Conservation (phyloP, 2,329 filamentous ascomycete species). For the Alternaria gaisen region DNA sequence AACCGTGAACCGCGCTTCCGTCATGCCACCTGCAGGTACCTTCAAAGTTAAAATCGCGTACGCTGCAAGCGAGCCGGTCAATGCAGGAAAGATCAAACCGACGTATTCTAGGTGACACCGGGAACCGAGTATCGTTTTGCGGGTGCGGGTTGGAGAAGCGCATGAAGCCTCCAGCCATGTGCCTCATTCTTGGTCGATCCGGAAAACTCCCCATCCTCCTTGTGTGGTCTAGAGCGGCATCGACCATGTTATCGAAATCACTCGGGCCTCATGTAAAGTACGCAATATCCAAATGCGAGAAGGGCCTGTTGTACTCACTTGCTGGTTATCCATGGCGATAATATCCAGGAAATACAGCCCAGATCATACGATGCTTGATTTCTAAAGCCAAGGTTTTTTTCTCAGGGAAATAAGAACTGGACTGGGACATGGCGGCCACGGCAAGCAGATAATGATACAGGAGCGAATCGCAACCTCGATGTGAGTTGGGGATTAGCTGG, state of each 20-base stretch:
- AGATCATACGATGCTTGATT: not conserved
- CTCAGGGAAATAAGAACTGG: not conserved
- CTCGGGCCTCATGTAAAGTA: not conserved
- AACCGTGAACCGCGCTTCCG: not conserved
- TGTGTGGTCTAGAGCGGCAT: not conserved
- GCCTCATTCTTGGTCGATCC: not conserved
- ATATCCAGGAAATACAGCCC: not conserved
- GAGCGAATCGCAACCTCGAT: slow-evolving; percentile 4
- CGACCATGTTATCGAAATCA: slow-evolving; percentile 1
- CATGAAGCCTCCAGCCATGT: not conserved
- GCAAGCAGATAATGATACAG: not conserved
- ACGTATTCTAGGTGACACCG: not conserved
- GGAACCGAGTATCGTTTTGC: slow-evolving; percentile 3
- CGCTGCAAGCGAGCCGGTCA: not conserved
- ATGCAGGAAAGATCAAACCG: not conserved
- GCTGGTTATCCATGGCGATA: not conserved
- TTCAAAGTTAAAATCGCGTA: slow-evolving; percentile 1
- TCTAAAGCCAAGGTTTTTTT: not conserved
- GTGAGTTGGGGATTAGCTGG: not conserved
- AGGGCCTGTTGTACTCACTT: not conserved
- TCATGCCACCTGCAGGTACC: slow-evolving; percentile 1
- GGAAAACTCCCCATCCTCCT: not conserved
- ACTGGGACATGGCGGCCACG: not conserved
- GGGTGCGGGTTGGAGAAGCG: not conserved
- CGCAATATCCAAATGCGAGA: not conserved